These are phyloP conservation scores for Trichoderma koningiopsis DNA, from an alignment of 2,329 filamentous ascomycete genomes.

Conservation along the genomic window DNA sequence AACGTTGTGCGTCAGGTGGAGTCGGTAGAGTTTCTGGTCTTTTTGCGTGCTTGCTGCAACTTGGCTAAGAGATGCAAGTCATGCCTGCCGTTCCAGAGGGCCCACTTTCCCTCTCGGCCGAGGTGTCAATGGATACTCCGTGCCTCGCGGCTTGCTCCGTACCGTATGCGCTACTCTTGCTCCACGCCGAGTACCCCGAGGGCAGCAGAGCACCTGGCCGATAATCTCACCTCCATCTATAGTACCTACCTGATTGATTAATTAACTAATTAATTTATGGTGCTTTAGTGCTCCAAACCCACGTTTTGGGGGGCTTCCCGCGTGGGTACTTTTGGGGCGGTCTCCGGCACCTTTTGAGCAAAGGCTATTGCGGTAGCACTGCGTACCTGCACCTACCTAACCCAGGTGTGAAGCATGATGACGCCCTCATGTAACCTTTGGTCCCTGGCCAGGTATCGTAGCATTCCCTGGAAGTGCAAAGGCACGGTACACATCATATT, in stretches of 20 bases:
- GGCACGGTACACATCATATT: neutral
- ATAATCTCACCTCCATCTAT: neutral
- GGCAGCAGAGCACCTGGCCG: neutral
- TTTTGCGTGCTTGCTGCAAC: constrained; percentile 1
- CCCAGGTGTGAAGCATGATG: constrained; percentile 8
- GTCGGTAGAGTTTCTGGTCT: neutral
- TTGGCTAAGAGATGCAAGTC: constrained; percentile 21
- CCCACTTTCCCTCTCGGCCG: constrained; percentile 20
- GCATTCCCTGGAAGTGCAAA: neutral
- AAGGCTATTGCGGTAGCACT: neutral
- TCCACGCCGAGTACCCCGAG: neutral
- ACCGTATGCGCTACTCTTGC: neutral
- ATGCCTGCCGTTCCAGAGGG: constrained; percentile 16
- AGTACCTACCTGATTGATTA: neutral
- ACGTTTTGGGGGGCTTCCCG: neutral
- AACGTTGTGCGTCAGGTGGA: constrained; percentile 4
- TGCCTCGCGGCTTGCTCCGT: constrained; percentile 3
- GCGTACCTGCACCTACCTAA: neutral
- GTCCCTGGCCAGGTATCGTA: neutral
- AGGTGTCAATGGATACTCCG: constrained; percentile 2
- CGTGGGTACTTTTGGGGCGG: constrained; percentile 11
- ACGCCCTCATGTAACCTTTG: constrained; percentile 5
- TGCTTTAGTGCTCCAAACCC: neutral
- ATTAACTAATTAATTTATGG: neutral
- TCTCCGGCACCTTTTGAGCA: neutral